phyloP scores from a whole-genome alignment of 2,329 filamentous ascomycete species.

The Colletotrichum sojae region DNA sequence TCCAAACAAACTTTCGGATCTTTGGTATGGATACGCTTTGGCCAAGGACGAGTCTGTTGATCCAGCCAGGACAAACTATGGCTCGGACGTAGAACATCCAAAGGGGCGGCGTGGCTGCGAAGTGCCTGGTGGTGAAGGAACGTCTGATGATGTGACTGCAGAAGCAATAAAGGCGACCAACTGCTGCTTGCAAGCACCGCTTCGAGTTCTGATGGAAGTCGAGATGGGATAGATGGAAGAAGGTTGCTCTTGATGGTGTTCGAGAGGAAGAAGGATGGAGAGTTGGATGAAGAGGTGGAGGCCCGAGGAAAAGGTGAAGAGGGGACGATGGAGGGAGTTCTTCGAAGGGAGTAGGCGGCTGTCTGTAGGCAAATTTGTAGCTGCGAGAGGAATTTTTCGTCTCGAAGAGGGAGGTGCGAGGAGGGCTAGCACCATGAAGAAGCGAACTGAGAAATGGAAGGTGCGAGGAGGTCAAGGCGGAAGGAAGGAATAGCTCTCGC shows the following conservation, averaged over 20 bases:
- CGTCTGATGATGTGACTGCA: conserved; percentile 15
- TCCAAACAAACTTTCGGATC: conserved; percentile 22
- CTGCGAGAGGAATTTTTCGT: background rate
- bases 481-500: background rate
- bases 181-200: conserved; percentile 4
- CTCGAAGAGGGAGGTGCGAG: background rate
- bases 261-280: background rate
- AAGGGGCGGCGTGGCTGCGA: conserved; percentile 2
- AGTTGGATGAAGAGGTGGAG: background rate
- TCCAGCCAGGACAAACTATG: conserved; percentile 20
- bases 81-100: conserved; percentile 19
- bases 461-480: conserved; percentile 4
- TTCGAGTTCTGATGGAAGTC: conserved; percentile 12
- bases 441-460: background rate
- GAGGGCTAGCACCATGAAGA: background rate
- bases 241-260: conserved; percentile 1
- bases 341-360: background rate
- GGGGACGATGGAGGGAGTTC: too few species aligned
- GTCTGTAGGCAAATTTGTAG: background rate
- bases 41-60: conserved; percentile 33
- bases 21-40: conserved; percentile 34
- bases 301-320: background rate
- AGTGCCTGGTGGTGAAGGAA: conserved; percentile 23
- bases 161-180: conserved; percentile 2
- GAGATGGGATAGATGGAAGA: conserved; percentile 9